phyloP scores from a whole-genome alignment of 345 rosid genomes.

The Populus pruinosa region DNA sequence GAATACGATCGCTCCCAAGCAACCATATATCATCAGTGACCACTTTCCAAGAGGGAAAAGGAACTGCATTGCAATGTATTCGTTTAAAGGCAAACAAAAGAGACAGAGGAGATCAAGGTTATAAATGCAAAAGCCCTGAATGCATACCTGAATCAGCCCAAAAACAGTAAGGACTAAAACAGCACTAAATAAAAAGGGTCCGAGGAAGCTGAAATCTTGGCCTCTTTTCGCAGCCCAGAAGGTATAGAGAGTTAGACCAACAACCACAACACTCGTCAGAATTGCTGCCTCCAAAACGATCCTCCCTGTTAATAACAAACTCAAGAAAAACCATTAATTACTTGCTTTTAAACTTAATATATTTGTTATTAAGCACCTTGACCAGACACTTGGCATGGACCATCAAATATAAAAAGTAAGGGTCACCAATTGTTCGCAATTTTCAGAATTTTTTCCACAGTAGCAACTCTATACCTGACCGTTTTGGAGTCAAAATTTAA shows the following conservation, averaged over 20 bases:
- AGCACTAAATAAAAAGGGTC: slow-evolving; percentile 13
- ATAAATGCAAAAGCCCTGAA: not conserved
- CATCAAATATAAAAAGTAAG: too few species aligned
- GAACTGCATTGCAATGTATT: not conserved
- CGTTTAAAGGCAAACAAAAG: too few species aligned
- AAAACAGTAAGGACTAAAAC: not conserved
- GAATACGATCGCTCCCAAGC: slow-evolving; percentile 14
- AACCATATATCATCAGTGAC: not conserved
- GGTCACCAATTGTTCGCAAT: too few species aligned
- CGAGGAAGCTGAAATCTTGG: slow-evolving; percentile 15
- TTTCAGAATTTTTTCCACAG: too few species aligned
- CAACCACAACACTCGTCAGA: slow-evolving; percentile 1
- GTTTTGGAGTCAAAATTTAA: too few species aligned
- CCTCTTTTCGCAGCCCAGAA: slow-evolving; percentile 24
- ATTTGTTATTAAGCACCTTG: too few species aligned
- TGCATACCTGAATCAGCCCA: slow-evolving; percentile 7
- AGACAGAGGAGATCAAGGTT: not conserved
- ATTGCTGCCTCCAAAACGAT: slow-evolving; percentile 8
- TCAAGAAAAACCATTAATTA: not conserved
- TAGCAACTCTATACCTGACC: too few species aligned
- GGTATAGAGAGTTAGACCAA: slow-evolving; percentile 7
- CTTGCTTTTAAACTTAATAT: too few species aligned
- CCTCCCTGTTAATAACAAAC: not conserved
- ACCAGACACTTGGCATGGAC: too few species aligned
- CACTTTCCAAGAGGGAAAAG: slow-evolving; percentile 9